phyloP scores from a whole-genome alignment of 2,329 filamentous ascomycete species.

The Fragosphaeria purpurea region DNA sequence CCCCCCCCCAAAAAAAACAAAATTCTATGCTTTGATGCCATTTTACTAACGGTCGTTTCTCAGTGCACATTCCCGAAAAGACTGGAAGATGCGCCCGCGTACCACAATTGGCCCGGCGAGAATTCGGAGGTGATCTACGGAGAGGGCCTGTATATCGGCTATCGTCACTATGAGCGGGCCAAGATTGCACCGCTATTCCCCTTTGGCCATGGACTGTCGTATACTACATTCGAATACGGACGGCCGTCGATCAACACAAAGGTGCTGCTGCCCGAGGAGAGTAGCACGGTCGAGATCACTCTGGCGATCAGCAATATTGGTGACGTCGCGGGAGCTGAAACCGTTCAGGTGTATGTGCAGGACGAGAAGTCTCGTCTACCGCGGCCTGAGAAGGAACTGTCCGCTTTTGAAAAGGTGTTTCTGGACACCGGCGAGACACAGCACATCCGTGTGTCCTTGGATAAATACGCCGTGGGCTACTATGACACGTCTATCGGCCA shows the following conservation, averaged over 20 bases:
- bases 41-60: no score
- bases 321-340: slow-evolving; percentile 45
- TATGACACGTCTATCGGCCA: slow-evolving; percentile 48
- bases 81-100: slow-evolving; percentile 58
- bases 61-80: slow-evolving; percentile 55
- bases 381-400: slow-evolving; percentile 59
- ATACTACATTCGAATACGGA: slow-evolving; percentile 59
- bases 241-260: slow-evolving; percentile 28
- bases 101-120: slow-evolving; percentile 64
- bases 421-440: slow-evolving; percentile 46
- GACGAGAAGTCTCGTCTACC: slow-evolving; percentile 53
- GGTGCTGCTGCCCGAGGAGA: slow-evolving; percentile 24
- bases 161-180: slow-evolving; percentile 59
- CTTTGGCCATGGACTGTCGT: slow-evolving; percentile 66
- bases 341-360: slow-evolving; percentile 58
- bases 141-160: slow-evolving; percentile 64
- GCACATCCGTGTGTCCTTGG: slow-evolving; percentile 34
- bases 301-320: slow-evolving; percentile 48
- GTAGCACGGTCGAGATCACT: slow-evolving; percentile 30
- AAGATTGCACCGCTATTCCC: slow-evolving; percentile 53
- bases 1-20: no score
- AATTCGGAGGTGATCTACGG: slow-evolving; percentile 59
- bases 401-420: slow-evolving; percentile 56
- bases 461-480: slow-evolving; percentile 47
- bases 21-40: no score